Evolutionary conservation across 768 basidiomycete species (phyloP).

Genomic region (Boletus sp.): DNA sequence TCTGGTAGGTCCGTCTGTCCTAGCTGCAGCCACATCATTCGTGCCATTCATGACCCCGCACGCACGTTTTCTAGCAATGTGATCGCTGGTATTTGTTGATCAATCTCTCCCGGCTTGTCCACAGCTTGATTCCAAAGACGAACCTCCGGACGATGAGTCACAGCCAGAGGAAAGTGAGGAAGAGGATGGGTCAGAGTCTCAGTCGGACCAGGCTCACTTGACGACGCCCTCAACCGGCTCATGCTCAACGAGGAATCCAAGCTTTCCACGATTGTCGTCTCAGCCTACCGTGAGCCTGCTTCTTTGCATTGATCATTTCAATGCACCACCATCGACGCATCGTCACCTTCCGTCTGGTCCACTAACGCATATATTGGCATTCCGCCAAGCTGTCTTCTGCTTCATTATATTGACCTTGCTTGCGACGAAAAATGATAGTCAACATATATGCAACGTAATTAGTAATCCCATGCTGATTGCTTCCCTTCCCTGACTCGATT

Average conservation of each 20-base stretch:
- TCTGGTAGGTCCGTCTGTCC: constrained; percentile 53
- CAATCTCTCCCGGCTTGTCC: background rate
- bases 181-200: constrained; percentile 32
- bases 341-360: too few species aligned
- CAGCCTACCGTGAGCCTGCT: constrained; percentile 9
- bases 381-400: too few species aligned
- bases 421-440: too few species aligned
- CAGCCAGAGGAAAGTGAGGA: constrained; percentile 30
- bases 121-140: constrained; percentile 84
- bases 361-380: too few species aligned
- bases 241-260: constrained; percentile 22
- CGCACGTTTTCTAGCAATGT: constrained; percentile 30
- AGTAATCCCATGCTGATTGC: too few species aligned
- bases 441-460: too few species aligned
- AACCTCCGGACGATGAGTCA: constrained; percentile 51
- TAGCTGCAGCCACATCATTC: constrained; percentile 89
- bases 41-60: constrained; percentile 94
- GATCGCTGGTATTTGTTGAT: background rate
- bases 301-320: too few species aligned
- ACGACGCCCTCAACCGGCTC: constrained; percentile 68
- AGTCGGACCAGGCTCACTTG: constrained; percentile 46
- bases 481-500: too few species aligned
- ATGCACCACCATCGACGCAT: too few species aligned
- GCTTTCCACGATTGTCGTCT: constrained; percentile 14
- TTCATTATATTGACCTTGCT: too few species aligned